phyloP scores from a whole-genome alignment of 345 rosid species.

The Brassica incana region DNA sequence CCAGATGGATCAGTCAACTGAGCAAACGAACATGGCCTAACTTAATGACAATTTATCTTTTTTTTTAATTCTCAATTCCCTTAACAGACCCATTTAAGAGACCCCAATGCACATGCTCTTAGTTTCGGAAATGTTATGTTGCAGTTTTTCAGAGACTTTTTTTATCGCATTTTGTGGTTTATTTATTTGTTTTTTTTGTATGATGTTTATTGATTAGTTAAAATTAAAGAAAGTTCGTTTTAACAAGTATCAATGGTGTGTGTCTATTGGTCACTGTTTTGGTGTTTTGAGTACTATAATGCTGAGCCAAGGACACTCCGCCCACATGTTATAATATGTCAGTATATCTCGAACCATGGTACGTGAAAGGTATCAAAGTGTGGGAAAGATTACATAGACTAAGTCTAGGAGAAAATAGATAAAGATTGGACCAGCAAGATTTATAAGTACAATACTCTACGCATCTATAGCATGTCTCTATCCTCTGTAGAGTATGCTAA shows the following conservation, averaged over 20 bases:
- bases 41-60: too few relatives aligned
- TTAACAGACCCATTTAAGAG: too few relatives aligned
- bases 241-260: conserved; percentile 9
- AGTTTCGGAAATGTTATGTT: too few relatives aligned
- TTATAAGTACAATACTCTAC: neutral
- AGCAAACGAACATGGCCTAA: too few relatives aligned
- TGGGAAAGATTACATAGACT: neutral
- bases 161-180: neutral
- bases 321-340: conserved; percentile 20
- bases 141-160: conserved; percentile 19
- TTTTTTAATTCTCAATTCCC: too few relatives aligned
- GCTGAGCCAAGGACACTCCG: too few relatives aligned
- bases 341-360: conserved; percentile 6
- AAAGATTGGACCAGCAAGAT: conserved; percentile 28
- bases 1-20: too few relatives aligned
- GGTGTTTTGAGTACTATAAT: conserved; percentile 4
- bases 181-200: too few relatives aligned
- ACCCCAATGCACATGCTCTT: too few relatives aligned
- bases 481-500: conserved; percentile 24
- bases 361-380: conserved; percentile 28
- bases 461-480: conserved; percentile 19
- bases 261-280: neutral
- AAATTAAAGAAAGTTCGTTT: conserved; percentile 23
- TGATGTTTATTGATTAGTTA: too few relatives aligned
- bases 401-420: neutral